Conservation (phyloP, 129 eudicot species). For the Pulicaria dysenterica region DNA sequence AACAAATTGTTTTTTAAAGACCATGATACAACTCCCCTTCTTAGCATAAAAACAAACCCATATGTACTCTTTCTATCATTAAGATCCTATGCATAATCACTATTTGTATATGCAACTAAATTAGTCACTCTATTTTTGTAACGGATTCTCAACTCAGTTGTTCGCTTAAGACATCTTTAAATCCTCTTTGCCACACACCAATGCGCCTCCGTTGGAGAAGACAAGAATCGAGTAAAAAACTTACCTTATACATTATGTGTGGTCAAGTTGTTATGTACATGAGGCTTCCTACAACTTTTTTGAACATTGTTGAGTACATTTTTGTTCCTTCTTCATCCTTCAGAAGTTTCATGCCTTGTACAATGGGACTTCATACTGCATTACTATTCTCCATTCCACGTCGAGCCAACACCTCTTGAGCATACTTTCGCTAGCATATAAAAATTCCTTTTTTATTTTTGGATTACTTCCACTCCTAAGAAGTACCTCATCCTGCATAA, state of each 20-base stretch:
- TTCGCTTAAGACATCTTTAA: not conserved
- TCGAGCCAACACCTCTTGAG: slow-evolving; percentile 1
- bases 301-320: not conserved
- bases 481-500: not conserved
- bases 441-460: not conserved
- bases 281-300: not conserved
- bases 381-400: slow-evolving; percentile 9
- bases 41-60: not conserved
- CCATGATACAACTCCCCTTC: not conserved
- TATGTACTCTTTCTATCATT: not conserved
- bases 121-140: not conserved
- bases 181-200: not conserved
- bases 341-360: not conserved
- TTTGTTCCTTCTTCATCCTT: not conserved
- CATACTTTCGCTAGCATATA: slow-evolving; percentile 2
- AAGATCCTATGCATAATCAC: not conserved
- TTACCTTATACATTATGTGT: not conserved
- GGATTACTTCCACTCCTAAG: too few species aligned
- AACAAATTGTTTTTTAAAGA: not conserved
- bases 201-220: not conserved
- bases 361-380: not conserved
- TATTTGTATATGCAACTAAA: not conserved
- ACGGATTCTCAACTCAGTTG: not conserved
- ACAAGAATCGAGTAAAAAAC: not conserved
- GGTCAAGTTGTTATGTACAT: slow-evolving; percentile 1